phyloP scores from a whole-genome alignment of 1,284 basidiomycete species.

The Singerocomus rubriflavus region DNA sequence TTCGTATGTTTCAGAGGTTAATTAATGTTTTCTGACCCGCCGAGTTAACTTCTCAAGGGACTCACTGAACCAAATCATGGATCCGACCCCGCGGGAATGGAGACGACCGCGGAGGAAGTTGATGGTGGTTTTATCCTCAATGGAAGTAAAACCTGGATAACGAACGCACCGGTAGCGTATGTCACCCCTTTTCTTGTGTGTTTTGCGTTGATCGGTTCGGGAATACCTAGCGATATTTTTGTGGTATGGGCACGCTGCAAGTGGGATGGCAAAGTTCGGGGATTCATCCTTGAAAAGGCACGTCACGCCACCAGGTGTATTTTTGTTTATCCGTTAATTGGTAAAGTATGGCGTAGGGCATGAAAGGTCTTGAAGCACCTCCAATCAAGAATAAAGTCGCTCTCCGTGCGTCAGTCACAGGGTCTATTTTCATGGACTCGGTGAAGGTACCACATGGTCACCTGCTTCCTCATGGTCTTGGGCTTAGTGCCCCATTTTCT shows the following conservation, averaged over 20 bases:
- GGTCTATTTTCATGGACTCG: conserved; percentile 91
- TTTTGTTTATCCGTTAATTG: neutral
- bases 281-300: conserved; percentile 89
- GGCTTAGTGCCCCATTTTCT: conserved; percentile 83
- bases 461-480: conserved; percentile 72
- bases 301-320: neutral
- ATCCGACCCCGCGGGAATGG: conserved; percentile 92
- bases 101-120: conserved; percentile 83
- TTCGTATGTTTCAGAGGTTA: conserved; percentile 60
- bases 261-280: conserved; percentile 90
- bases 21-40: neutral
- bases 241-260: conserved; percentile 94
- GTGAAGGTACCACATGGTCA: conserved; percentile 71
- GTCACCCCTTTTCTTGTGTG: conserved; percentile 29
- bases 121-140: conserved; percentile 85
- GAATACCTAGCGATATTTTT: conserved; percentile 66
- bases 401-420: conserved; percentile 86
- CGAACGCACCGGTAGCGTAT: conserved; percentile 85
- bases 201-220: conserved; percentile 3
- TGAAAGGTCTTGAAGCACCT: conserved; percentile 82
- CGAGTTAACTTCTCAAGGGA: conserved; percentile 49
- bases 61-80: conserved; percentile 97
- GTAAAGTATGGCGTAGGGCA: conserved; percentile 50
- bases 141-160: conserved; percentile 97
- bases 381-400: conserved; percentile 93